A percentile compares a stretch with the other conserved stretches of the same genome.
These are phyloP conservation scores for Nitzschia putrida DNA, from an alignment of 108 stramenopile genomes.

Conservation along the genomic window DNA sequence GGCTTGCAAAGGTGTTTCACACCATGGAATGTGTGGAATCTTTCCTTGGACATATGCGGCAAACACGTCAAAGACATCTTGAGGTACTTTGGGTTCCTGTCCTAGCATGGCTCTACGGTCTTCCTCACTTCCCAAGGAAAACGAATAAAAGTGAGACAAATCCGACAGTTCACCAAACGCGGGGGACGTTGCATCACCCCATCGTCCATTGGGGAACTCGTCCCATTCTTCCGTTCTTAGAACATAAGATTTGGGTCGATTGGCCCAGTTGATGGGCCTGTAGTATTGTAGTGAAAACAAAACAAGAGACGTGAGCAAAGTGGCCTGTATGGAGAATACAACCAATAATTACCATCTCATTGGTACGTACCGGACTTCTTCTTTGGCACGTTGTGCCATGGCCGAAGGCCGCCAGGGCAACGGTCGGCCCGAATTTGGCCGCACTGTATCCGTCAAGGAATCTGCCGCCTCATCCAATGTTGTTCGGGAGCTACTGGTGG, in stretches of 20 bases:
- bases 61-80: conserved; percentile 92
- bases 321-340: not conserved
- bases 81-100: conserved; percentile 64
- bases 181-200: conserved; percentile 90
- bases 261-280: conserved; percentile 96
- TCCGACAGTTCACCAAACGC: conserved; percentile 94
- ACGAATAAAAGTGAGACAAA: conserved; percentile 83
- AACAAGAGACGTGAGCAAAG: not conserved
- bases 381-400: conserved; percentile 65
- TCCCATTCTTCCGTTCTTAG: conserved; percentile 95
- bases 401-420: conserved; percentile 84
- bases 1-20: conserved; percentile 91
- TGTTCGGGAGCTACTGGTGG: not conserved
- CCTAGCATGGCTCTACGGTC: conserved; percentile 93
- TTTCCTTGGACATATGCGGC: conserved; percentile 88
- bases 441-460: conserved; percentile 22
- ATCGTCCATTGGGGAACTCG: conserved; percentile 93
- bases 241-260: conserved; percentile 92
- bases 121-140: conserved; percentile 79
- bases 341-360: not conserved
- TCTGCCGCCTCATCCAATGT: not conserved
- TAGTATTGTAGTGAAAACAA: not conserved
- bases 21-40: conserved; percentile 93
- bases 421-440: conserved; percentile 27
- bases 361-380: conserved; percentile 73